These are phyloP conservation scores for Porodaedalea pini DNA, from an alignment of 1,284 basidiomycete genomes.

Conservation along the genomic window DNA sequence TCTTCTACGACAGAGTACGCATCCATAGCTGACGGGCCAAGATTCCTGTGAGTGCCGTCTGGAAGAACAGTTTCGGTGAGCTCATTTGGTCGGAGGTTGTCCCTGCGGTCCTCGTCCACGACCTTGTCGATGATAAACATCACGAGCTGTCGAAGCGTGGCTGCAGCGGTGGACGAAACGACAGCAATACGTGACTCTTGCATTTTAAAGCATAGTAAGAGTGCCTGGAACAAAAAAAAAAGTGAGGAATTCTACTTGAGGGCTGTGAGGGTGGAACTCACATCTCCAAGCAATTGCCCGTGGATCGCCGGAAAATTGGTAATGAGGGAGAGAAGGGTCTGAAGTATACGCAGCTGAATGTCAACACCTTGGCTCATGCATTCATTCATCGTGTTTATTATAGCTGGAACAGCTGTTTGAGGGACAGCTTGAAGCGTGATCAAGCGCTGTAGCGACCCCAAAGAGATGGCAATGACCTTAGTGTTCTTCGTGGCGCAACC, in stretches of 20 bases:
- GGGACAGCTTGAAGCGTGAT: constrained; percentile 86
- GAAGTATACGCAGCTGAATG: constrained; percentile 88
- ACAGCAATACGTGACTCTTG: constrained; percentile 95
- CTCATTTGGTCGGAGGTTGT: constrained; percentile 32
- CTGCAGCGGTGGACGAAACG: constrained; percentile 95
- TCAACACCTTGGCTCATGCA: constrained; percentile 93
- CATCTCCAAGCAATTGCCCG: constrained; percentile 75
- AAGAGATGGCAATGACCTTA: constrained; percentile 90
- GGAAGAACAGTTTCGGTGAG: constrained; percentile 54
- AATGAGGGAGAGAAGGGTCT: constrained; percentile 85
- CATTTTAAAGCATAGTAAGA: constrained; percentile 89
- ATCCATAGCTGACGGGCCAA: constrained; percentile 83
- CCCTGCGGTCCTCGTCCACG: constrained; percentile 68
- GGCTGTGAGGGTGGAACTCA: constrained; percentile 37
- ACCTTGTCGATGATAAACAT: constrained; percentile 99
- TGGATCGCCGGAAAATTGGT: constrained; percentile 84
- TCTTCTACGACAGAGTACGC: constrained; percentile 89
- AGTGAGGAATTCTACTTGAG: not conserved
- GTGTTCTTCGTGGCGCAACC: constrained; percentile 91
- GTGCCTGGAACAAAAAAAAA: constrained; percentile 49
- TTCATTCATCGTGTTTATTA: constrained; percentile 78
- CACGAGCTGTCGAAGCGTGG: constrained; percentile 91
- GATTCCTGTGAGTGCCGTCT: constrained; percentile 52
- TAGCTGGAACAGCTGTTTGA: constrained; percentile 69
- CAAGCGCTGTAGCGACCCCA: constrained; percentile 88